Base-by-base conservation (phyloP, 1,284 basidiomycete genomes). In the Cryptococcus amylolentus region DNA sequence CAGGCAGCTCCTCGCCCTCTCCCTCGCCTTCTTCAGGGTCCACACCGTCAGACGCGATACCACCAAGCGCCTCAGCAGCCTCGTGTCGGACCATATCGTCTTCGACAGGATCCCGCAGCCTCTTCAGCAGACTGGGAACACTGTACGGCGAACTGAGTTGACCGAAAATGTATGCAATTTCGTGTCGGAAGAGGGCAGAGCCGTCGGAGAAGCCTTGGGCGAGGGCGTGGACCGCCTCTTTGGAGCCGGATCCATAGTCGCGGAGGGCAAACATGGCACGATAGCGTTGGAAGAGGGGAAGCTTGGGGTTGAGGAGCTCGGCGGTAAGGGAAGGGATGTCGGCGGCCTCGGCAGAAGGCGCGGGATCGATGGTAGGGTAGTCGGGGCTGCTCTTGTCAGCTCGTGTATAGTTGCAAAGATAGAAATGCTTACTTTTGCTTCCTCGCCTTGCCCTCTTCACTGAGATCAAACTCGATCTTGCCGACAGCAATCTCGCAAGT, bases 31-130 rank as follows among this genome's bases (percentile, higher is more conserved):
- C 56, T 16, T 63, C 63, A 10, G 49, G 56, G 42, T 73, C 76
- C 9, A 72, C 72, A 4, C 76, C 92, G 1, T 92, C 90, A 3
- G 90, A 92, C 2, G 89, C 92, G 52, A 99, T 97, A 4, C 94
- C 92, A 20, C 96, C 96, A 0, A 98, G 83, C 3, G 96, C 96
- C 77, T 99, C 96, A 6, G 96, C 96, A 20, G 95, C 96, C 78
- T 99, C 96, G 70, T 99, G 96, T 26, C 96, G 85, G 5, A 99
- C 96, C 96, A 99, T 98, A 57, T 96, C 92, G 48, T 88, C 88
- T 77, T 98, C 96, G 1, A 78, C 72, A 0, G 72, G 59, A 64
- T 95, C 81, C 61, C 85, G 80, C 9, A 99, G 82, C 16, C 96
- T 90, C 40, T 82, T 77, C 42, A 98, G 74, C 27, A 99, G 83